Evolutionary conservation across 257 asterid genomes (phyloP), one percentile per base, ranked within the genome.

Genomic region (Nicotiana undulata): DNA sequence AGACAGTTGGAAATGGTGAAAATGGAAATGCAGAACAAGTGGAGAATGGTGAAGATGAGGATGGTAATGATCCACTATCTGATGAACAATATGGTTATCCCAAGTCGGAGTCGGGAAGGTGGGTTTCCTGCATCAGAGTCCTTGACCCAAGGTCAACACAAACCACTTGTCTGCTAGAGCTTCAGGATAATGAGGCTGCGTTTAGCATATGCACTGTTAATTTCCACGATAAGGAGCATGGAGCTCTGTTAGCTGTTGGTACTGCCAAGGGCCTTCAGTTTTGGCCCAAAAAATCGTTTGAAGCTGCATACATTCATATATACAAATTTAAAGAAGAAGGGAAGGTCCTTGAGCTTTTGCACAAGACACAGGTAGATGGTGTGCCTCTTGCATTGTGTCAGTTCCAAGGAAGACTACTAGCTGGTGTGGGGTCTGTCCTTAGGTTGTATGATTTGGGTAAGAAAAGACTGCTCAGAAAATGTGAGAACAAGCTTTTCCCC

Each of bases 11-110:
- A 81, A 80, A 76, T 86, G 93, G 88, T 34, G 98, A 90, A 84
- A 92, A 94, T 70, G 98, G 98, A 75, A 91, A 89, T 86, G 83
- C 85, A 0, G 95, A 86, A 83, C 93, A 89, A 88, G 85, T 86
- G 91, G 97, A 92, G 89, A 96, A 94, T 88, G 98, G 97, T 52
- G 98, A 84, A 55, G 88, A 96, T 63, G 98, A 92, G 77, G 97
- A 94, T 66, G 86, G 81, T 82, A 87, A 46, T 80, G 97, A 96
- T 87, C 98, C 98, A 1, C 92, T 96, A 77, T 89, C 96, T 16
- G 99, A 96, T 75, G 99, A 96, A 87, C 99, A 96, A 63, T 96
- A 96, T 83, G 99, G 99, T 81, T 96, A 94, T 85, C 99, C 99
- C 18, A 96, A 96, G 89, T 90, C 97, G 24, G 98, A 96, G 85